phyloP scores from a whole-genome alignment of 2,329 filamentous ascomycete species.

The Monilinia laxa region DNA sequence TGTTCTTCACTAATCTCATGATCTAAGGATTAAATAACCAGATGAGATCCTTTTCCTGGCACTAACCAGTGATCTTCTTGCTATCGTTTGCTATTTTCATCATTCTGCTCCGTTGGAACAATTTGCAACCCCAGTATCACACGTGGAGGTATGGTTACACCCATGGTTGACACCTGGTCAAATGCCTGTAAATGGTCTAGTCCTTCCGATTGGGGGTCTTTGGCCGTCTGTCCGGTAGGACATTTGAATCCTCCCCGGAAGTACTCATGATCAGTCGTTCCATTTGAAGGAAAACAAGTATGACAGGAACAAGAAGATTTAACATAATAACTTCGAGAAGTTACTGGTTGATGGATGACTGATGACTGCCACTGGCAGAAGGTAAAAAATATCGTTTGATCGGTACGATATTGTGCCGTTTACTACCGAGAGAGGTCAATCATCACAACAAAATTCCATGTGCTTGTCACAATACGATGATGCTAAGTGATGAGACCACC shows the following conservation, averaged over 20 bases:
- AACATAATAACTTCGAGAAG: not conserved
- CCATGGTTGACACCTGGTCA: not conserved
- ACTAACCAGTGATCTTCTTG: not conserved
- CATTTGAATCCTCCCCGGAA: not conserved
- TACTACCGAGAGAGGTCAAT: not conserved
- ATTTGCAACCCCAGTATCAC: slow-evolving; percentile 6
- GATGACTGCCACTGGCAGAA: no score
- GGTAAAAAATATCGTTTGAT: not conserved
- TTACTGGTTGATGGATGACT: not conserved
- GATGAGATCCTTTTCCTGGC: not conserved
- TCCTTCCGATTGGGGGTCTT: not conserved
- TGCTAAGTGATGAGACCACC: no score
- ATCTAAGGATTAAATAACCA: not conserved
- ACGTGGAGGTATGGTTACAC: slow-evolving; percentile 12
- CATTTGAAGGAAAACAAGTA: not conserved
- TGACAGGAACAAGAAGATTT: not conserved
- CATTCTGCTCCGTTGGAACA: not conserved
- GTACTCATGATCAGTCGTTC: not conserved
- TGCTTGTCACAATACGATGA: no score
- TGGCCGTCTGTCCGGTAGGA: not conserved
- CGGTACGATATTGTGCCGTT: not conserved
- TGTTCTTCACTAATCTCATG: not conserved
- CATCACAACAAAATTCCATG: no score
- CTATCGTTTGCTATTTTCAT: slow-evolving; percentile 2
- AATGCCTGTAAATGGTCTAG: not conserved